A percentile compares a stretch with the other conserved stretches of the same genome.
Evolutionary conservation across 2,329 filamentous ascomycete genomes (phyloP).

Genomic region (Endocalyx cinctus): DNA sequence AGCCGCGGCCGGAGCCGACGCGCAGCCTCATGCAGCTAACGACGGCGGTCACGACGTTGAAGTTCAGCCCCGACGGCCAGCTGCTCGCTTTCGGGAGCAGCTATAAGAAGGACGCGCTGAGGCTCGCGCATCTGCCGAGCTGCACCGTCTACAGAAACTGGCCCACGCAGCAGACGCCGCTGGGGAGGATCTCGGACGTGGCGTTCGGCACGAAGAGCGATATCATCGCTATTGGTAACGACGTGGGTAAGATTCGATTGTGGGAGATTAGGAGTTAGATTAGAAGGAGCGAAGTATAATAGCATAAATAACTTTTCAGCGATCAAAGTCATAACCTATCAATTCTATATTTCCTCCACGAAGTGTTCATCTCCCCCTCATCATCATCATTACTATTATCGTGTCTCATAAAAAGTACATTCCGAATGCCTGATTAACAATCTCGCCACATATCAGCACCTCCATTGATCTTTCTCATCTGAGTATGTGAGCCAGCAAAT

Average conservation of each 20-base stretch:
- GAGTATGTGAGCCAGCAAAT: slow-evolving; percentile 31
- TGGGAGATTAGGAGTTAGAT: slow-evolving; percentile 77
- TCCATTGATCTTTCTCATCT: too few species aligned
- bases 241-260: slow-evolving; percentile 78
- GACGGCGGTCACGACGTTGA: slow-evolving; percentile 73
- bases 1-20: slow-evolving; percentile 65
- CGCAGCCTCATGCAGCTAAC: slow-evolving; percentile 80
- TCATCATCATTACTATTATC: too few species aligned
- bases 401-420: too few species aligned
- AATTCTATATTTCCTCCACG: too few species aligned
- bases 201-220: slow-evolving; percentile 63
- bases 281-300: too few species aligned
- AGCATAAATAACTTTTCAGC: too few species aligned
- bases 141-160: slow-evolving; percentile 96
- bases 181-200: slow-evolving; percentile 76
- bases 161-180: slow-evolving; percentile 84
- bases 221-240: slow-evolving; percentile 80
- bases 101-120: slow-evolving; percentile 83
- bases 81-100: slow-evolving; percentile 79
- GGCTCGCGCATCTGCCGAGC: slow-evolving; percentile 82
- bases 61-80: slow-evolving; percentile 86
- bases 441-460: too few species aligned
- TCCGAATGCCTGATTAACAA: too few species aligned
- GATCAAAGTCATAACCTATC: too few species aligned
- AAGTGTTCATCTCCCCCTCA: too few species aligned